Evolutionary conservation across 2,329 filamentous ascomycete species (phyloP), one percentile per base, ranked within the genome.

Genomic region (Mycosphaerella sp.): DNA sequence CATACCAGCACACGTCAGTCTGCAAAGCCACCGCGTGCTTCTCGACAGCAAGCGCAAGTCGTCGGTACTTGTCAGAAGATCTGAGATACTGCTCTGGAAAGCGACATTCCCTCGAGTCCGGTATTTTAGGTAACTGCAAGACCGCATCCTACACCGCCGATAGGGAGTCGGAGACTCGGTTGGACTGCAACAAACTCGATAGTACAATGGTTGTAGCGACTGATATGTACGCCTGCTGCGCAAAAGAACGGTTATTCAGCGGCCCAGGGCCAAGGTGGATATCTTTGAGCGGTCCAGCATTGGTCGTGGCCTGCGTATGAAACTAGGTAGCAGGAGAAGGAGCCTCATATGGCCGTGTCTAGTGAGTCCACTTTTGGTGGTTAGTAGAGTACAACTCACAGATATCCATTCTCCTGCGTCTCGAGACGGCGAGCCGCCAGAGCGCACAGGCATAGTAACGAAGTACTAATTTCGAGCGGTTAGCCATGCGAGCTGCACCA

Each of bases 381-480:
- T 42, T 8, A 29, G 23, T 38, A 36, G 23, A 21, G 36, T 29
- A 43, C 48, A 42, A 36, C 34, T 36, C 4, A 26, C 26, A 26
- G 26, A 26, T 4, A 6, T 26, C 26, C 26, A 26, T 26, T 26
- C 48, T 51, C 48, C 48, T 51, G 48, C 48, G 40, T 51, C 48
- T 44, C 14, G 48, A 51, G 48, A 51, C 48, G 48, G 48, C 48
- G 48, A 51, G 41, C 29, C 48, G 48, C 48, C 48, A 50, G 36
- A 38, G 40, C 32, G 48, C 48, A 51, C 48, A 51, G 48, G 48
- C 48, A 51, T 51, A 17, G 14, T 17, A 17, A 17, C 26, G 39
- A 51, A 51, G 26, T 26, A 40, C 32, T 45, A 41, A n/a, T 42
- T 26, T 26, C 14, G 40, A 51, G 48, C 48, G 41, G 48, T 36